Conservation (phyloP, 106 monocot genomes). For the Dendrobium catenatum region DNA sequence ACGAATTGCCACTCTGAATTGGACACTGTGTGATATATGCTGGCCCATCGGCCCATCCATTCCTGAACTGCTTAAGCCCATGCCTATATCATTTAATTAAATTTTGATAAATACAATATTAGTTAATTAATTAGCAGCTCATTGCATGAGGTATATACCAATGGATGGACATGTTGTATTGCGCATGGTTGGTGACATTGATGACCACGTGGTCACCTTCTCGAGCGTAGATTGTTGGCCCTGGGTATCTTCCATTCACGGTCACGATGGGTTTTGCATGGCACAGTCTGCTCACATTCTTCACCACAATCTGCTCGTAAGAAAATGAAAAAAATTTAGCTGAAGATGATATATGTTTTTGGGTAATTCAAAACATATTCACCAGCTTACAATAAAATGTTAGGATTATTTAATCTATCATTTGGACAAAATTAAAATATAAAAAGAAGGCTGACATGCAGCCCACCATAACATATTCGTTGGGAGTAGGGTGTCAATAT, state of each 20-base stretch:
- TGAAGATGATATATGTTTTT: too few relatives aligned
- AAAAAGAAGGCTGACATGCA: too few relatives aligned
- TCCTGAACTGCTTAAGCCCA: conserved; percentile 31
- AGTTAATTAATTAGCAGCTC: too few relatives aligned
- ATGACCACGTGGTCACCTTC: conserved; percentile 22
- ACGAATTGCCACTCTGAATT: conserved; percentile 17
- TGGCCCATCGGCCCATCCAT: conserved; percentile 44
- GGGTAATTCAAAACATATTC: too few relatives aligned
- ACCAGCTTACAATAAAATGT: too few relatives aligned
- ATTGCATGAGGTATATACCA: conserved; percentile 8
- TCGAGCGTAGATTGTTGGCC: conserved; percentile 20
- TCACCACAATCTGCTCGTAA: conserved; percentile 15
- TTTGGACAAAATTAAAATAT: too few relatives aligned
- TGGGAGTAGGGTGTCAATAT: too few relatives aligned
- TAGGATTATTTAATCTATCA: too few relatives aligned
- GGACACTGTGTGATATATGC: conserved; percentile 44
- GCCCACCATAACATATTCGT: too few relatives aligned
- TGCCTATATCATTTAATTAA: conserved; percentile 18
- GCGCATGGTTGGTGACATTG: conserved; percentile 24
- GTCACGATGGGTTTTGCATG: conserved; percentile 24
- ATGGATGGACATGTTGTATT: conserved; percentile 29
- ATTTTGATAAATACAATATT: too few relatives aligned
- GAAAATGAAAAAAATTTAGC: too few relatives aligned
- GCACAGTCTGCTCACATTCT: conserved; percentile 23
- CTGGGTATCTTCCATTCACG: conserved; percentile 18